These are phyloP conservation scores for Cokeromyces recurvatus DNA, from an alignment of 371 early-diverging fungal species.

Conservation along the genomic window DNA sequence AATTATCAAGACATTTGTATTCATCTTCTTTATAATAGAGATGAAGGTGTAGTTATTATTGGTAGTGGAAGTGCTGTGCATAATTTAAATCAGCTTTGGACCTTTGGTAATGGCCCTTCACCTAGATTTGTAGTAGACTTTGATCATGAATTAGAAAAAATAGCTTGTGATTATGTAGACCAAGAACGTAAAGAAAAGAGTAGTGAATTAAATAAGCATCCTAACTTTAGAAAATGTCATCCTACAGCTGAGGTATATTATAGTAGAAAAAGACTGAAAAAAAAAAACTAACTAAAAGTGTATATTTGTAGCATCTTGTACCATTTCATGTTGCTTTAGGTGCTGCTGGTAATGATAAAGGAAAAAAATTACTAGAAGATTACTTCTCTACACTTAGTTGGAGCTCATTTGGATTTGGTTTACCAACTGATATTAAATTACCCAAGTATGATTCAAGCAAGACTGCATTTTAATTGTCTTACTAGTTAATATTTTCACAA, in stretches of 20 bases:
- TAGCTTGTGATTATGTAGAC: constrained; percentile 11
- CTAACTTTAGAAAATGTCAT: constrained; percentile 25
- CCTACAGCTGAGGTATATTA: constrained; percentile 34
- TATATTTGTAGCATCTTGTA: constrained; percentile 24
- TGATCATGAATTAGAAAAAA: constrained; percentile 20
- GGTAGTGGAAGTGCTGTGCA: constrained; percentile 63
- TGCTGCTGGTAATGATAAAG: constrained; percentile 27
- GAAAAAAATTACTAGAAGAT: constrained; percentile 17
- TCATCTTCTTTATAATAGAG: constrained; percentile 14
- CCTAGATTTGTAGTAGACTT: constrained; percentile 26
- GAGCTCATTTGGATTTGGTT: constrained; percentile 26
- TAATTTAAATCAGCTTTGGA: constrained; percentile 44
- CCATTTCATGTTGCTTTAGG: constrained; percentile 33
- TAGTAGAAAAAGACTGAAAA: too few species aligned
- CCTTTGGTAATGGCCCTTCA: constrained; percentile 14
- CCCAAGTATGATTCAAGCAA: constrained; percentile 16
- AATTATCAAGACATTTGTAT: too few species aligned
- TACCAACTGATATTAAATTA: constrained; percentile 10
- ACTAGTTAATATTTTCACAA: too few species aligned
- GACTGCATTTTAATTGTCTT: too few species aligned
- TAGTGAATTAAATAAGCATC: constrained; percentile 17
- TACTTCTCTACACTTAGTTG: constrained; percentile 24
- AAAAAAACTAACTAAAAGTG: too few species aligned
- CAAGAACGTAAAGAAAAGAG: constrained; percentile 21
- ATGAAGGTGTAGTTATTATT: constrained; percentile 52